Conservation (phyloP, 2,329 filamentous ascomycete species). For the Aureobasidium vineae region DNA sequence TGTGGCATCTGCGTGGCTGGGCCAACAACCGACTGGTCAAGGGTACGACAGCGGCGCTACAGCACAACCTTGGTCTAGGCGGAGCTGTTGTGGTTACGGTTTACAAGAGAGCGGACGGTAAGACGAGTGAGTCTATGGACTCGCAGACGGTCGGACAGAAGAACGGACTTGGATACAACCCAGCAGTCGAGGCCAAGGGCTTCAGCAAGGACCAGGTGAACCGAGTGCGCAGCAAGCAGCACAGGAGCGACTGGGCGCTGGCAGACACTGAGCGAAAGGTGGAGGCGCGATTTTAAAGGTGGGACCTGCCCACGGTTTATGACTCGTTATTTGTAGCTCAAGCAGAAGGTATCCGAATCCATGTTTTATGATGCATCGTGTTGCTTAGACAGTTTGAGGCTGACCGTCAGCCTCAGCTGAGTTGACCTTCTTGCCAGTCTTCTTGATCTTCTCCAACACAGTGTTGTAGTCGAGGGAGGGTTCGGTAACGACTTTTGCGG, state of each 20-base stretch:
- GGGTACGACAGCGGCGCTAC: slow-evolving; percentile 69
- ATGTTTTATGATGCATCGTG: not conserved
- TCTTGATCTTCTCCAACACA: slow-evolving; percentile 83
- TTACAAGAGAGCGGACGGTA: slow-evolving; percentile 79
- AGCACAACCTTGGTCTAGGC: slow-evolving; percentile 91
- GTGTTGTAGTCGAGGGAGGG: slow-evolving; percentile 70
- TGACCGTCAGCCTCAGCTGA: slow-evolving; percentile 69
- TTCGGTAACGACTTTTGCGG: slow-evolving; percentile 71
- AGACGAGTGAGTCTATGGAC: slow-evolving; percentile 59
- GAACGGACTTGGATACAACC: slow-evolving; percentile 82
- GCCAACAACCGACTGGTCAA: slow-evolving; percentile 79
- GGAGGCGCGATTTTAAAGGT: slow-evolving; percentile 60
- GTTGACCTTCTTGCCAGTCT: slow-evolving; percentile 92
- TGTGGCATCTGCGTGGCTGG: slow-evolving; percentile 95
- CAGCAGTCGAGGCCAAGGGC: slow-evolving; percentile 82
- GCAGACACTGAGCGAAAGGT: slow-evolving; percentile 73
- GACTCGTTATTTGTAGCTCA: not conserved
- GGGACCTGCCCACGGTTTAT: slow-evolving; percentile 16
- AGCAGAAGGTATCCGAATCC: not conserved
- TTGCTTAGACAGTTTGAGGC: slow-evolving; percentile 34
- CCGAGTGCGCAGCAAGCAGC: slow-evolving; percentile 67
- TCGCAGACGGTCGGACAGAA: slow-evolving; percentile 63
- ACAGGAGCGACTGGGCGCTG: slow-evolving; percentile 68
- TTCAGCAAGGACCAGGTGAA: slow-evolving; percentile 77
- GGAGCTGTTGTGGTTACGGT: slow-evolving; percentile 89